phyloP scores from a whole-genome alignment of 2,329 filamentous ascomycete genomes.

The Chaetomium globosum region DNA sequence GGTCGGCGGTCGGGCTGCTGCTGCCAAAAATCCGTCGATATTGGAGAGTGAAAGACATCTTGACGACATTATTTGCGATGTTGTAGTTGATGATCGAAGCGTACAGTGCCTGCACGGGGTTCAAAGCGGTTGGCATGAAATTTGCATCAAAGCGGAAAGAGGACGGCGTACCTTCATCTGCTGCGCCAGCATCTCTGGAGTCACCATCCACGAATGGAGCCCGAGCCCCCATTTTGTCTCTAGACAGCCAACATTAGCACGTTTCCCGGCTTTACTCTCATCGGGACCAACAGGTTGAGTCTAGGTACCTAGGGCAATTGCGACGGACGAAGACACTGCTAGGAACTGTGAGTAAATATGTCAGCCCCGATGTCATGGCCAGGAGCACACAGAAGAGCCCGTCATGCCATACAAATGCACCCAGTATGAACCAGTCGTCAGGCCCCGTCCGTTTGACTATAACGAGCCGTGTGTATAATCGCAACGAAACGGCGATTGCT shows the following conservation, averaged over 20 bases:
- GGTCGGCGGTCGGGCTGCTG: conserved; percentile 34
- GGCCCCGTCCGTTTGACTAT: conserved; percentile 36
- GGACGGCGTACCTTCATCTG: conserved; percentile 38
- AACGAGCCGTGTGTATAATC: conserved; percentile 39
- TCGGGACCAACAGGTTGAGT: neutral
- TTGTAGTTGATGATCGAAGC: conserved; percentile 44
- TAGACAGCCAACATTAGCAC: conserved; percentile 24
- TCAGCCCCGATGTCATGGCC: conserved; percentile 25
- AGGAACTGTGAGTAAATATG: conserved; percentile 8
- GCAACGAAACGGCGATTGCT: conserved; percentile 36
- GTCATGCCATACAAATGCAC: conserved; percentile 33
- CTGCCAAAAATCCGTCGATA: conserved; percentile 45
- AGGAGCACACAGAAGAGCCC: conserved; percentile 19
- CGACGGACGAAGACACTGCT: neutral
- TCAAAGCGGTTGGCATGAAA: neutral
- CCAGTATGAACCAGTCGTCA: conserved; percentile 39
- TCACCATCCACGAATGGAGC: conserved; percentile 36
- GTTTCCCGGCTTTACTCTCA: neutral
- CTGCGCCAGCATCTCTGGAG: conserved; percentile 24
- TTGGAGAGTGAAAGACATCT: conserved; percentile 43
- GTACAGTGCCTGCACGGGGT: conserved; percentile 38
- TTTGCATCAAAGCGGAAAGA: neutral
- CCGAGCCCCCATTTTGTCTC: conserved; percentile 39
- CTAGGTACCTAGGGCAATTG: neutral
- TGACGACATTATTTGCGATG: conserved; percentile 41